Percentiles rank a stretch among this genome's conserved stretches.
These are phyloP conservation scores for Sechiopsis laciniata DNA, from an alignment of 306 rosid species.

Conservation along the genomic window DNA sequence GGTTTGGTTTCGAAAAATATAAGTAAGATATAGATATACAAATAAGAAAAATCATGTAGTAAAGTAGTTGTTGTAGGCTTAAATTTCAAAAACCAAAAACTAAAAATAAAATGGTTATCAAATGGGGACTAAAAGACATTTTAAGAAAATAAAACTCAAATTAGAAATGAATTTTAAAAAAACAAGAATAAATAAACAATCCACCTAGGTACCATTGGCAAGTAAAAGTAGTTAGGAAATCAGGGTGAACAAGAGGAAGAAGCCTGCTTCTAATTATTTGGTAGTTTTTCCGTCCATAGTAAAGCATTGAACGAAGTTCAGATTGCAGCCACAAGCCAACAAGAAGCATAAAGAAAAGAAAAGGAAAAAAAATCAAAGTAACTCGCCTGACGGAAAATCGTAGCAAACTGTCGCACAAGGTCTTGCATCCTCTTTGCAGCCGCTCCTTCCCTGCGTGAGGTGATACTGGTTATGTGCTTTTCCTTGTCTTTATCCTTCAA, in stretches of 20 bases:
- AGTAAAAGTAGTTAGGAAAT: not conserved
- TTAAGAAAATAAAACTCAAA: no score
- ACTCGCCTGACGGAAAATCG: constrained; percentile 65
- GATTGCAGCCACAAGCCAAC: not conserved
- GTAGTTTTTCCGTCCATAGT: not conserved
- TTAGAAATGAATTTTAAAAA: no score
- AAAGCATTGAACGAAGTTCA: not conserved
- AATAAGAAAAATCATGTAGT: no score
- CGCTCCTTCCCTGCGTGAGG: constrained; percentile 62
- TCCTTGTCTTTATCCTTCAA: constrained; percentile 63
- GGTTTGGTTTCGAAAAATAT: no score
- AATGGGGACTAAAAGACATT: no score
- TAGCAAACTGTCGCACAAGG: constrained; percentile 74
- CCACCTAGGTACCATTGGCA: not conserved
- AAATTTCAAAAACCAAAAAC: no score
- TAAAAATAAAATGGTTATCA: no score
- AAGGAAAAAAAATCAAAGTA: not conserved
- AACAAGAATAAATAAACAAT: no score
- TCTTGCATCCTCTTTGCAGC: constrained; percentile 82
- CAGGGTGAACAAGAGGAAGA: not conserved
- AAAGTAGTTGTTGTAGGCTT: no score
- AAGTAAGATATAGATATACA: no score
- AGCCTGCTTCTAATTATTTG: constrained; percentile 4
- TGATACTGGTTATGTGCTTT: constrained; percentile 55
- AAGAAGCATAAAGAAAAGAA: not conserved